These are phyloP conservation scores for Aureoboletus auriporus DNA, from an alignment of 768 basidiomycete species.

Conservation along the genomic window DNA sequence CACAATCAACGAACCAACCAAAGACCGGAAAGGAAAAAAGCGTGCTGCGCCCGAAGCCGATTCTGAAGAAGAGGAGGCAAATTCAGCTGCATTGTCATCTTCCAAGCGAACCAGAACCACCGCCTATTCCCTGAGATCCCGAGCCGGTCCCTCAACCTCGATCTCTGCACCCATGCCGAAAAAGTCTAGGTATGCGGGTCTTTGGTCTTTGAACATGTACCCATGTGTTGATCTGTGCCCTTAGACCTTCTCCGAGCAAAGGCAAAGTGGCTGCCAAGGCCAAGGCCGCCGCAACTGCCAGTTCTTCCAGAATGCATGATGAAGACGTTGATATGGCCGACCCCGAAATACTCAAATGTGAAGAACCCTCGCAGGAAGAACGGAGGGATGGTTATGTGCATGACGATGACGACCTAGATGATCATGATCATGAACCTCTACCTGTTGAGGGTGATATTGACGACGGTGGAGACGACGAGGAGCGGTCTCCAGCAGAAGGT, in stretches of 20 bases:
- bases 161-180: slow-evolving; percentile 62
- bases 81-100: slow-evolving; percentile 42
- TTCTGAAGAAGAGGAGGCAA: slow-evolving; percentile 61
- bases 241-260: slow-evolving; percentile 49
- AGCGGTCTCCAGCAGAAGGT: slow-evolving; percentile 33
- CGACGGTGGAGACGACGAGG: slow-evolving; percentile 38
- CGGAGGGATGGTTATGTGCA: slow-evolving; percentile 42
- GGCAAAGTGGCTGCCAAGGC: slow-evolving; percentile 58
- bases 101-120: slow-evolving; percentile 61
- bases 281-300: slow-evolving; percentile 52
- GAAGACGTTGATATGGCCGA: slow-evolving; percentile 80
- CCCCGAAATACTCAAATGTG: slow-evolving; percentile 47
- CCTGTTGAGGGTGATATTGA: slow-evolving; percentile 47
- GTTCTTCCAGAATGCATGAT: slow-evolving; percentile 62
- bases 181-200: slow-evolving; percentile 55
- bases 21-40: slow-evolving; percentile 89
- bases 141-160: slow-evolving; percentile 39
- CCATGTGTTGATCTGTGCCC: slow-evolving; percentile 12
- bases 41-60: slow-evolving; percentile 71
- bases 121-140: slow-evolving; percentile 67
- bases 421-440: slow-evolving; percentile 45
- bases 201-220: slow-evolving; percentile 4
- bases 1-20: slow-evolving; percentile 72
- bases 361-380: slow-evolving; percentile 41
- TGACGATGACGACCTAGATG: slow-evolving; percentile 40